Conservation (phyloP, 257 asterid genomes). For the Fraxinus pennsylvanica region DNA sequence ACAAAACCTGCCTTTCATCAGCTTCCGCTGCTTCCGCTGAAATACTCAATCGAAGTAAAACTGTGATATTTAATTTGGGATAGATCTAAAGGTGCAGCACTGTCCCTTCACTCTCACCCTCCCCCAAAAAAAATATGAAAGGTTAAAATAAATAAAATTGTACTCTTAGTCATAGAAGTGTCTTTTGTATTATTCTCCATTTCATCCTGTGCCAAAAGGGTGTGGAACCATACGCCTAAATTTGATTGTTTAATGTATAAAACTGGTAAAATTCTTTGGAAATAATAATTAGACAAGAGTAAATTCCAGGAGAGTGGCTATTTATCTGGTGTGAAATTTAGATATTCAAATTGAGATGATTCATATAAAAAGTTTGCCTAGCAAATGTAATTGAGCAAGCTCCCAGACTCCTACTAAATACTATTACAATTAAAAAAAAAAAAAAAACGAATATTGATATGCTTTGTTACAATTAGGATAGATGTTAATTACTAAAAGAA, state of each 20-base stretch:
- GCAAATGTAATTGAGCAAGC: background rate
- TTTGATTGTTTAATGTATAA: background rate
- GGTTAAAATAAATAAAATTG: background rate
- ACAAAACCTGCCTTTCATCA: background rate
- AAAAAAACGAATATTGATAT: background rate
- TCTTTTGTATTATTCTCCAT: background rate
- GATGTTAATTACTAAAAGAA: background rate
- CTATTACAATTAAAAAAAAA: background rate
- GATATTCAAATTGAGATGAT: background rate
- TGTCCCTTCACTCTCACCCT: too few species aligned
- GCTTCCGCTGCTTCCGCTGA: background rate
- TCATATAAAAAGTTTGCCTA: background rate
- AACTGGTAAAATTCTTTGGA: background rate
- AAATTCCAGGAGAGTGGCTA: background rate
- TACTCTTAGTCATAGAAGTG: too few species aligned
- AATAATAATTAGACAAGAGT: background rate
- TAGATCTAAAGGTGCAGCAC: too few species aligned
- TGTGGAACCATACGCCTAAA: background rate
- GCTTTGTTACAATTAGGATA: background rate
- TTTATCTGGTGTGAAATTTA: background rate
- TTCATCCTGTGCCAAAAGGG: background rate
- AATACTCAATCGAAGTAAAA: background rate
- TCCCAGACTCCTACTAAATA: background rate
- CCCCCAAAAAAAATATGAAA: background rate
- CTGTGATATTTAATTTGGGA: too few species aligned